These are phyloP conservation scores for Diplotaxis tenuifolia DNA, from an alignment of 345 rosid species.

Conservation along the genomic window DNA sequence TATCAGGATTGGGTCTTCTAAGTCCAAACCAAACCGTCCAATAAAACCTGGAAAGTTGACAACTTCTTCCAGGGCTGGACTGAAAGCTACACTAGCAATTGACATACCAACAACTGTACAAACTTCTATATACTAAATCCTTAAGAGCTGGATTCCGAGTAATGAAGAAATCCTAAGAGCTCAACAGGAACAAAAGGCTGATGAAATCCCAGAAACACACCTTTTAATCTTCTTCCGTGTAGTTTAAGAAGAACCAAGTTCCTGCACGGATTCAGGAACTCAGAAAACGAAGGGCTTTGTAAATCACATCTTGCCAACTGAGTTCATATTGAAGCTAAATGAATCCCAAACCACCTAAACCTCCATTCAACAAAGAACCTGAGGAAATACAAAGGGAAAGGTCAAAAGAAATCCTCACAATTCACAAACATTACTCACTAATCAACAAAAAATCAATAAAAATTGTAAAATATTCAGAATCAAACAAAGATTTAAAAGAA, in stretches of 20 bases:
- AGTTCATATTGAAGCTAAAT: neutral
- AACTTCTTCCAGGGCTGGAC: conserved; percentile 53
- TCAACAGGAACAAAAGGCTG: conserved; percentile 21
- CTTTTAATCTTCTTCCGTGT: conserved; percentile 34
- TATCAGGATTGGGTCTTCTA: conserved; percentile 50
- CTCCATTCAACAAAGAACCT: conserved; percentile 20
- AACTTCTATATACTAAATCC: conserved; percentile 22
- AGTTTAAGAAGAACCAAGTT: conserved; percentile 24
- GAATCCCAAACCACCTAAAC: conserved; percentile 17
- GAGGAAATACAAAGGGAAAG: neutral
- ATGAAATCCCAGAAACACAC: conserved; percentile 20
- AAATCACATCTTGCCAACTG: conserved; percentile 36
- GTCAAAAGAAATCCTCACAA: neutral
- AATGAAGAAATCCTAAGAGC: neutral
- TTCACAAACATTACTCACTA: neutral
- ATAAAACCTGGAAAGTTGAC: conserved; percentile 39
- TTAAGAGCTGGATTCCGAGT: conserved; percentile 1
- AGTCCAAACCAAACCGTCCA: conserved; percentile 31
- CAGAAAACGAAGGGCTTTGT: conserved; percentile 11
- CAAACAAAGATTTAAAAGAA: neutral
- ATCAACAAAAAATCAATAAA: neutral
- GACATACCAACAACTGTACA: conserved; percentile 49
- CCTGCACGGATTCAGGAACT: conserved; percentile 45
- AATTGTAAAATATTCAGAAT: neutral
- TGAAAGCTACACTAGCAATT: conserved; percentile 53